phyloP scores from a whole-genome alignment of 2,329 filamentous ascomycete genomes.

The Fusarium proliferatum region DNA sequence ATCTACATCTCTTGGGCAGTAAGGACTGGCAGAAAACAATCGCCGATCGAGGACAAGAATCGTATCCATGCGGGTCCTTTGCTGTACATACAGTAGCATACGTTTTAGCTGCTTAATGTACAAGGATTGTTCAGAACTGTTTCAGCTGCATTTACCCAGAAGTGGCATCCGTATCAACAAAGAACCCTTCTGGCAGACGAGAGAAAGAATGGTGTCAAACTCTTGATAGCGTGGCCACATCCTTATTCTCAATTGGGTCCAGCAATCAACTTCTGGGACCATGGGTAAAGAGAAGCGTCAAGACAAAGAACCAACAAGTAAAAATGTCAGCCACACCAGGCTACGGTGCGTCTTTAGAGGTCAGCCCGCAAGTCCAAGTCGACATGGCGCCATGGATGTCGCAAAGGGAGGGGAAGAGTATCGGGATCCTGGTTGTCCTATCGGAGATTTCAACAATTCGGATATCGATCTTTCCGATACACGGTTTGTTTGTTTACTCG shows the following conservation, averaged over 20 bases:
- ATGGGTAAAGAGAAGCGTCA: slow-evolving; percentile 23
- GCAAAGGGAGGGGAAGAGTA: slow-evolving; percentile 11
- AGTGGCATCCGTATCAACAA: slow-evolving; percentile 13
- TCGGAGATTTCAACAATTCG: slow-evolving; percentile 38
- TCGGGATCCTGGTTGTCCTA: slow-evolving; percentile 17
- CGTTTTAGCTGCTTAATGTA: slow-evolving; percentile 8
- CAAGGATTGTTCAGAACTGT: slow-evolving; percentile 6
- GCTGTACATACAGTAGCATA: slow-evolving; percentile 8
- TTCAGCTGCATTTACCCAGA: slow-evolving; percentile 33
- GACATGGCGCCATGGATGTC: slow-evolving; percentile 28
- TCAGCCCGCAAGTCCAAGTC: slow-evolving; percentile 16
- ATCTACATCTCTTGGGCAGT: slow-evolving; percentile 20
- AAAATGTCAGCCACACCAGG: slow-evolving; percentile 28
- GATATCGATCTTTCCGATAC: slow-evolving; percentile 37
- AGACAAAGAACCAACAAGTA: slow-evolving; percentile 14
- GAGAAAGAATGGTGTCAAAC: not conserved
- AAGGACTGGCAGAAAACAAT: slow-evolving; percentile 25
- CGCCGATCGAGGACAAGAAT: slow-evolving; percentile 27
- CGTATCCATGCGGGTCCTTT: slow-evolving; percentile 18
- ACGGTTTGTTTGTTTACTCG: slow-evolving; percentile 35
- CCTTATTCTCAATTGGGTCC: slow-evolving; percentile 18
- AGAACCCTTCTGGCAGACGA: not conserved
- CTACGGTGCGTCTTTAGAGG: slow-evolving; percentile 17
- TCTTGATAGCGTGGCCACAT: slow-evolving; percentile 10
- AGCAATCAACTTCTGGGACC: slow-evolving; percentile 19